These are phyloP conservation scores for Eutrema heterophyllum DNA, from an alignment of 345 rosid species.

Conservation along the genomic window DNA sequence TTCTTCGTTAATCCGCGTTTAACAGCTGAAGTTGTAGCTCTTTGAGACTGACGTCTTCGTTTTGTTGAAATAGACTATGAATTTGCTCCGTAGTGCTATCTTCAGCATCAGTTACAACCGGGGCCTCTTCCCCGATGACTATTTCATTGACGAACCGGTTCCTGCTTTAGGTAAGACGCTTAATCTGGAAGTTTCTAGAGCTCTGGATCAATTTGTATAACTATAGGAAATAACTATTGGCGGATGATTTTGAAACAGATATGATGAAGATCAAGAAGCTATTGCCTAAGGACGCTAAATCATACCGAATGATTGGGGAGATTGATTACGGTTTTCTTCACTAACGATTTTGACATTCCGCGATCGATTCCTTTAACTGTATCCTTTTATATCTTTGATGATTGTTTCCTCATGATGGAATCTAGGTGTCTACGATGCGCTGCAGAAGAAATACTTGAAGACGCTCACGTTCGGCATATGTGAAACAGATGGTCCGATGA, in stretches of 20 bases:
- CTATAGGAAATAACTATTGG: not conserved
- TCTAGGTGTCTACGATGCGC: slow-evolving; percentile 87
- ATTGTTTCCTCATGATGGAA: not conserved
- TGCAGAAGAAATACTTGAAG: slow-evolving; percentile 83
- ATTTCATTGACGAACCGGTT: slow-evolving; percentile 86
- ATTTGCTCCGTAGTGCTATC: slow-evolving; percentile 88
- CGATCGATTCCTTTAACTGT: not conserved
- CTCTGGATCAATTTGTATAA: not conserved
- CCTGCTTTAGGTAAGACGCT: slow-evolving; percentile 74
- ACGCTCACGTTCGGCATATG: slow-evolving; percentile 86
- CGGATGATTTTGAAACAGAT: slow-evolving; percentile 38
- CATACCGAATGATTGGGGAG: slow-evolving; percentile 92
- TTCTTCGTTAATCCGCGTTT: not conserved
- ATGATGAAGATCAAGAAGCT: slow-evolving; percentile 97
- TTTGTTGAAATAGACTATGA: slow-evolving; percentile 57
- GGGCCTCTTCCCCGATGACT: slow-evolving; percentile 93
- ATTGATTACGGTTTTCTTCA: slow-evolving; percentile 81
- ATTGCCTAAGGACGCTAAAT: slow-evolving; percentile 92
- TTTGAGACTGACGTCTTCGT: slow-evolving; percentile 1
- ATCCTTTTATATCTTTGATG: not conserved
- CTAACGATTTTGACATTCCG: not conserved
- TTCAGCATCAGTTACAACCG: slow-evolving; percentile 97
- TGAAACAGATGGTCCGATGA: slow-evolving; percentile 79
- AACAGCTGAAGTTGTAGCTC: not conserved
- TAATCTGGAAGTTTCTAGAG: slow-evolving; percentile 3